Base-by-base conservation (phyloP, 768 basidiomycete species). In the Tulasnella sp. region DNA sequence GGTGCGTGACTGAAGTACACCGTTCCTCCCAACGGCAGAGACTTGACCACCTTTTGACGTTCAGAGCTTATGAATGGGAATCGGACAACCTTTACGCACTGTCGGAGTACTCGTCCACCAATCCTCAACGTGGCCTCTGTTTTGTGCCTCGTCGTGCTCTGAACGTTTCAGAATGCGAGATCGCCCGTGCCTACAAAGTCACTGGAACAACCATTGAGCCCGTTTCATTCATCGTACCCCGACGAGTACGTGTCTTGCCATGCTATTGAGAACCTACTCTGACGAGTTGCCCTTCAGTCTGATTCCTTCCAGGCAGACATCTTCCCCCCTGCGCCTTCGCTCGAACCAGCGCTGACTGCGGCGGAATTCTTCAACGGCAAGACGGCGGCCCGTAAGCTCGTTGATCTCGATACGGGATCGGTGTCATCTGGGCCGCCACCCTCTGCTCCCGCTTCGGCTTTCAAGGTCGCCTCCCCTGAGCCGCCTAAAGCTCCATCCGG, bases 221-320 rank as follows among this genome's bases (percentile, higher is more conserved):
- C 19, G 90, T 99, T 77, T 89, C 89, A 0, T 99, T 98, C 81
- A 92, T 96, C 77, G 95, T 98, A 16, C 96, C 96, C 16, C 87
- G 96, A 75, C 96, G 90, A 81, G 94, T 91, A 75, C 68, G 85
- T 79, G 41, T 34, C 39, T 19, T 39, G 3, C 36, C 9, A 67
- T 42, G 26, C 67, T 26, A 34, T 19, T 8, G n/a, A 34, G 5
- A 37, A 37, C 37, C 34, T 72, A 62, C 37, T 74, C 32, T 73
- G 47, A 35, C n/a, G 75, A 41, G 41, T 22, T 34, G 5, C 41
- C 7, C 42, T 26, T 3, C 78, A 94, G 92, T 86, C 95, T 41
- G 95, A 98, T 72, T 88, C 89, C 5, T 98, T 98, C 92, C 96
- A 98, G 80, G 89, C 94, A 16, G 96, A 98, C 80, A 96, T 98